Percentiles rank a stretch among this genome's conserved stretches.
phyloP scores from a whole-genome alignment of 192 early-diverging fungal genomes.

The Rhizophagus clarus region DNA sequence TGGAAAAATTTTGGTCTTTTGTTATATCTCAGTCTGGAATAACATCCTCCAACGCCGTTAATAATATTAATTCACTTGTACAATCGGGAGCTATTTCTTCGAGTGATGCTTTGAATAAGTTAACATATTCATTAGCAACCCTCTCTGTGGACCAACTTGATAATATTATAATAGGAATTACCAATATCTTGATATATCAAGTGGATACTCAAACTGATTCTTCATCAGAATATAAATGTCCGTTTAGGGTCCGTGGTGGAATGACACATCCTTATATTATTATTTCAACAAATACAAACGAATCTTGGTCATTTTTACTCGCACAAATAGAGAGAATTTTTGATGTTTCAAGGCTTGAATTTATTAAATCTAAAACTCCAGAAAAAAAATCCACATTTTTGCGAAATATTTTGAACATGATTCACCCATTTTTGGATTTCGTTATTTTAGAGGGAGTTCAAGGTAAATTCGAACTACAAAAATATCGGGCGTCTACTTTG shows the following conservation, averaged over 20 bases:
- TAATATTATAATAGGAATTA: constrained; percentile 11
- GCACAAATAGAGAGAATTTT: constrained; percentile 21
- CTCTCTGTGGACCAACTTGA: neutral
- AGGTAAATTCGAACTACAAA: neutral
- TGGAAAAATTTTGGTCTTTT: constrained; percentile 5
- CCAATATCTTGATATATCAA: constrained; percentile 1
- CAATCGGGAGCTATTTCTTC: neutral
- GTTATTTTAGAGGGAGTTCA: neutral
- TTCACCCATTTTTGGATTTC: constrained; percentile 10
- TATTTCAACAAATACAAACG: neutral
- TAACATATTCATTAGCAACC: neutral
- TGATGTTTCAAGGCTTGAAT: constrained; percentile 7
- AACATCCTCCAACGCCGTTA: constrained; percentile 16
- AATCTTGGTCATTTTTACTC: neutral
- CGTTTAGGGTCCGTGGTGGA: neutral
- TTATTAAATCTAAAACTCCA: neutral
- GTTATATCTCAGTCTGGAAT: neutral
- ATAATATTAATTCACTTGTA: neutral
- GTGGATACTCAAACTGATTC: neutral
- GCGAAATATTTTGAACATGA: constrained; percentile 12
- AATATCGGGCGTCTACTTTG: neutral
- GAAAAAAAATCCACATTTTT: neutral
- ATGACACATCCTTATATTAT: neutral
- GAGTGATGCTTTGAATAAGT: neutral
- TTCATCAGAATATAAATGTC: constrained; percentile 8